Percentiles rank a stretch among this genome's conserved stretches.
Conservation (phyloP, 208 protist species). For the Angomonas deanei region DNA sequence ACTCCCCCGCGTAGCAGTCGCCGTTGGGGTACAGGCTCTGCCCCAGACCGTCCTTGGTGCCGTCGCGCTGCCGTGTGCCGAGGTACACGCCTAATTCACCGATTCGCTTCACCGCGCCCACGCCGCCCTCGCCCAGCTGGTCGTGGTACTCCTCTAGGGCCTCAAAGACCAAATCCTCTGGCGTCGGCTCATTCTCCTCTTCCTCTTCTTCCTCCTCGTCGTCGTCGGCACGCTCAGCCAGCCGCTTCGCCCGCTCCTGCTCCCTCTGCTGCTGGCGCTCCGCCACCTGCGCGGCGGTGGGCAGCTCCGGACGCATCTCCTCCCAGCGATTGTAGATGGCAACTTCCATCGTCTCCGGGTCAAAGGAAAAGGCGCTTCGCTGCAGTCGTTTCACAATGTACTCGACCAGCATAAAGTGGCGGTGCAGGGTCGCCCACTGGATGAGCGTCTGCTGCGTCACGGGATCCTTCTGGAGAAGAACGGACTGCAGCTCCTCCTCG, state of each 20-base stretch:
- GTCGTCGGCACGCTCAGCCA: constrained; percentile 34
- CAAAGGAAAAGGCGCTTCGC: constrained; percentile 78
- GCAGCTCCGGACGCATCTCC: constrained; percentile 81
- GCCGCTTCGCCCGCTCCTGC: constrained; percentile 43
- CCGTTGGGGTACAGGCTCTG: constrained; percentile 82
- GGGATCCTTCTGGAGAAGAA: constrained; percentile 72
- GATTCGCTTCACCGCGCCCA: constrained; percentile 77
- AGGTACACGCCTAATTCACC: constrained; percentile 86
- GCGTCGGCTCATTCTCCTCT: constrained; percentile 68
- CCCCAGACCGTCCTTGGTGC: constrained; percentile 86
- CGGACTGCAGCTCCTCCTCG: constrained; percentile 66
- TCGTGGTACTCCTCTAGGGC: constrained; percentile 79
- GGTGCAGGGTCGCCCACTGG: constrained; percentile 82
- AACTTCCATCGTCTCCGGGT: constrained; percentile 56
- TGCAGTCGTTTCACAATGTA: constrained; percentile 80
- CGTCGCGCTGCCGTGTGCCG: constrained; percentile 56
- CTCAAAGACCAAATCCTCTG: constrained; percentile 82
- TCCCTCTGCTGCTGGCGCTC: constrained; percentile 70
- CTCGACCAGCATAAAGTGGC: constrained; percentile 79
- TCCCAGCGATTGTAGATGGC: constrained; percentile 76
- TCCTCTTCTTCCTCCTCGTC: constrained; percentile 65
- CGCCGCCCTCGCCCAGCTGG: constrained; percentile 66
- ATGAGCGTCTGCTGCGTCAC: constrained; percentile 82
- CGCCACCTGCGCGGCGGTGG: constrained; percentile 60
- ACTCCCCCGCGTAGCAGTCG: constrained; percentile 83